Base-by-base conservation (phyloP, 257 asterid species). In the Plantago elongata region DNA sequence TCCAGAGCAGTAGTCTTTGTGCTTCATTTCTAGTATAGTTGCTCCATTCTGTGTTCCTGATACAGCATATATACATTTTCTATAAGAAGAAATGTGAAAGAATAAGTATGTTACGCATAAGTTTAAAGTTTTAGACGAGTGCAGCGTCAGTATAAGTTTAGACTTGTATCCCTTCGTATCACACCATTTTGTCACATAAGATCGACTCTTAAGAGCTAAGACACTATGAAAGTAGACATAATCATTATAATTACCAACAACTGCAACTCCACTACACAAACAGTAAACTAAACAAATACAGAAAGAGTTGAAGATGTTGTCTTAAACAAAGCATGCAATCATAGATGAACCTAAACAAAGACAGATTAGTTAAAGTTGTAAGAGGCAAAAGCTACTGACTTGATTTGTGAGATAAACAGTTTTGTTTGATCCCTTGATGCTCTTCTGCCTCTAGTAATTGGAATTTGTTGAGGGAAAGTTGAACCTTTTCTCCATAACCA, bases 1-100 rank as follows among this genome's bases (percentile, higher is more conserved):
- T 27, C 68, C 75, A 9, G 86, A 65, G 67, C 71, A 78, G 75
- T 54, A 59, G 72, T 75, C 85, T 61, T 15, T 56, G 67, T 85
- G 96, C 81, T 69, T 82, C 90, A 91, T 82, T 74, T 91, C 95
- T 73, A 91, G 45, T 69, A 82, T 62, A 18, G 79, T 78, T 74
- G 82, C 95, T 9, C 92, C 84, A 55, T 79, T 83, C 55, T 77
- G 77, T 67, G 73, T 75, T 57, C 92, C 95, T 88, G 83, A 48
- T 71, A 30, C 58, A 54, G 17, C 14, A 27, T 13, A 9, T 5
- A 51, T 2, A 14, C 29, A 29, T 51, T 16, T 34, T 34, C 40
- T 5, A 34, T 34, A 34, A 34, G 5, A 22, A 22, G 27, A 22
- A 22, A 22, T 22, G 56, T 7, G 16, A 48, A 10, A 48, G 52